Evolutionary conservation across 345 rosid genomes (phyloP), one percentile per base, ranked within the genome.

Genomic region (Aquilaria malaccensis): DNA sequence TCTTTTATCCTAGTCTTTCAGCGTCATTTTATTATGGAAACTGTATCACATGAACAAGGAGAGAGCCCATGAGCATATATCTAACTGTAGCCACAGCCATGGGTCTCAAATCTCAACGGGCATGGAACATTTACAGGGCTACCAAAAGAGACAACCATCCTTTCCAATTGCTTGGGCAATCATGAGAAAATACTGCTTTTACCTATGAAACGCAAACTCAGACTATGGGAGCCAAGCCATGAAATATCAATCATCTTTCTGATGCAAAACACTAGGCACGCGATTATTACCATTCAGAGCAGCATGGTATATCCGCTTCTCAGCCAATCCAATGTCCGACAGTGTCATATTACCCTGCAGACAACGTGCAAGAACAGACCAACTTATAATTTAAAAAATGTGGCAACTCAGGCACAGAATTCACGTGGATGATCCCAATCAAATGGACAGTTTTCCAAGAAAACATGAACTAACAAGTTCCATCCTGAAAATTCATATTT

Each of bases 201-300:
- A 62, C 67, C 77, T 67, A 71, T 72, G 66, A 65, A 72, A 76
- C 76, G 58, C 77, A 72, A 37, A 69, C 76, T 43, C 61, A 72
- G 67, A 74, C 70, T 45, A 68, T 73, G 78, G 76, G 72, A 68
- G 85, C 75, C 51, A 73, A 71, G 82, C 87, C 84, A 81, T 74
- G 82, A 70, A 72, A 82, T 80, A 76, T 86, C 94, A 86, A 75
- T 86, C 89, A 79, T 82, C 89, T 82, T 94, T 94, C 84, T 83
- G 89, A 90, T 85, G 99, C 89, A 89, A 85, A 81, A 79, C 96
- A 85, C 80, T 87, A 83, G 84, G 83, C 92, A 83, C 87, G 79
- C 92, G 80, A 86, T 83, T 89, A 85, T 94, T 94, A 94, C 99
- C 97, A 77, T 91, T 88, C 85, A 91, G 95, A 64, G 99, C 95